Conservation (phyloP, 2,329 filamentous ascomycete species). For the Pseudopyricularia javanii region DNA sequence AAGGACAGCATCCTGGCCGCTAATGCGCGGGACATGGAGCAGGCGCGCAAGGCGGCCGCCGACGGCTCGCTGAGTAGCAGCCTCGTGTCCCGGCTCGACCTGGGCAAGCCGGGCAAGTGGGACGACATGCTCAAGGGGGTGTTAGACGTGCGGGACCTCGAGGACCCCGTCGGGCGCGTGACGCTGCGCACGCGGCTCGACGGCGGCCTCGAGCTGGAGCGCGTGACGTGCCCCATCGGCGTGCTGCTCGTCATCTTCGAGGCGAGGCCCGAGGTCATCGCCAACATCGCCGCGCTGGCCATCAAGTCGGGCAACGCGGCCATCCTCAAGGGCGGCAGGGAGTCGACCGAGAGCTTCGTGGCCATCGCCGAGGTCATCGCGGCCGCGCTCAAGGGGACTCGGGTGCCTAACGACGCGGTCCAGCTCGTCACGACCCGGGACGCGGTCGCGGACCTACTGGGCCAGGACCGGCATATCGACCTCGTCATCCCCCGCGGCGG, state of each 20-base stretch:
- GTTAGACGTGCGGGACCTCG: constrained; percentile 68
- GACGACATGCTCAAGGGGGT: constrained; percentile 97
- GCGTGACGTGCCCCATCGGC: constrained; percentile 87
- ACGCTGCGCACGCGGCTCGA: constrained; percentile 78
- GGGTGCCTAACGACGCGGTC: constrained; percentile 75
- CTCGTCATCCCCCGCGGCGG: constrained; percentile 87
- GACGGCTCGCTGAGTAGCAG: constrained; percentile 69
- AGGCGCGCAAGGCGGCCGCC: constrained; percentile 60
- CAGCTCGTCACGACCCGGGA: constrained; percentile 92
- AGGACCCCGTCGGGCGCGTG: constrained; percentile 81
- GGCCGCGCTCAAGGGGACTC: constrained; percentile 55
- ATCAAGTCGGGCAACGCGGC: constrained; percentile 97
- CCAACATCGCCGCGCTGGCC: constrained; percentile 89
- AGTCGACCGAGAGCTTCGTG: constrained; percentile 89
- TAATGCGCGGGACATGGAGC: constrained; percentile 70
- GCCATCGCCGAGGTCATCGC: constrained; percentile 83
- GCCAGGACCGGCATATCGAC: constrained; percentile 78
- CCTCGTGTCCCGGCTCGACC: constrained; percentile 76
- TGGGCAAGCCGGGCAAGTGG: constrained; percentile 80
- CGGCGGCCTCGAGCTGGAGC: constrained; percentile 72
- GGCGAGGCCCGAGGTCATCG: constrained; percentile 92
- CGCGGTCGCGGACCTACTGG: constrained; percentile 76
- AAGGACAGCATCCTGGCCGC: constrained; percentile 72
- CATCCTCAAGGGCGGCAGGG: constrained; percentile 93
- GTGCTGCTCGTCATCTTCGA: constrained; percentile 99